Evolutionary conservation across 192 early-diverging fungal genomes (phyloP).

Genomic region (Mortierella antarctica): DNA sequence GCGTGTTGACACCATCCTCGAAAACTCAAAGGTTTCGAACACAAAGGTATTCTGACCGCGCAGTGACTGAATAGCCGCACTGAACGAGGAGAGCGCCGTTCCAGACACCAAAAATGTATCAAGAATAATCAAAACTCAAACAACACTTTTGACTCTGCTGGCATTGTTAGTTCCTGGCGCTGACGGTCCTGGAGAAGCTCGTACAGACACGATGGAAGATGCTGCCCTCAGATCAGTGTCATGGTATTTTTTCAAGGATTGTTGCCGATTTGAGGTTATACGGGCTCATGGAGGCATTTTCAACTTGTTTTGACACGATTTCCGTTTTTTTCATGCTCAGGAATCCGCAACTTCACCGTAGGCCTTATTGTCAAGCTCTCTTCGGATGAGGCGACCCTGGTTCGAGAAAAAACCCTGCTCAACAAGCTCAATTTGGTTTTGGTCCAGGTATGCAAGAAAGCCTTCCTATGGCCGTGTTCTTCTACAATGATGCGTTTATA

Average conservation of each 20-base stretch:
- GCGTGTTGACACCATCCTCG: conserved; percentile 91
- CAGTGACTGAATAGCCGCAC: too few relatives aligned
- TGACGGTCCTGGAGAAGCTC: conserved; percentile 92
- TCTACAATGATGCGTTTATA: background rate
- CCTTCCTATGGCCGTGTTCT: background rate
- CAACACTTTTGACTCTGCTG: too few relatives aligned
- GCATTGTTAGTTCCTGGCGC: conserved; percentile 81
- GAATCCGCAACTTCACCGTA: conserved; percentile 96
- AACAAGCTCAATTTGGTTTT: conserved; percentile 95
- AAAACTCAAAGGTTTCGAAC: conserved; percentile 75
- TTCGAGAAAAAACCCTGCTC: conserved; percentile 81
- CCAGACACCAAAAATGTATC: too few relatives aligned
- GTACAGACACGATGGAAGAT: conserved; percentile 98
- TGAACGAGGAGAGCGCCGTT: too few relatives aligned
- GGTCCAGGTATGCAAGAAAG: conserved; percentile 79
- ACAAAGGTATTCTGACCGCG: conserved; percentile 76
- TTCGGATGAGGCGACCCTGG: conserved; percentile 82
- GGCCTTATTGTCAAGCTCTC: conserved; percentile 91
- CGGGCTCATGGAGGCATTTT: background rate
- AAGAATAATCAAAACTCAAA: too few relatives aligned
- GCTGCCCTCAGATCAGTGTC: conserved; percentile 81
- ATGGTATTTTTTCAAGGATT: conserved; percentile 57
- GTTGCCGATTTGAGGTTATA: background rate
- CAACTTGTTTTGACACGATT: background rate
- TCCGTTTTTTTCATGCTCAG: conserved; percentile 40